Evolutionary conservation across 2,329 filamentous ascomycete species (phyloP).

Genomic region (Thermothelomyces thermophilus): DNA sequence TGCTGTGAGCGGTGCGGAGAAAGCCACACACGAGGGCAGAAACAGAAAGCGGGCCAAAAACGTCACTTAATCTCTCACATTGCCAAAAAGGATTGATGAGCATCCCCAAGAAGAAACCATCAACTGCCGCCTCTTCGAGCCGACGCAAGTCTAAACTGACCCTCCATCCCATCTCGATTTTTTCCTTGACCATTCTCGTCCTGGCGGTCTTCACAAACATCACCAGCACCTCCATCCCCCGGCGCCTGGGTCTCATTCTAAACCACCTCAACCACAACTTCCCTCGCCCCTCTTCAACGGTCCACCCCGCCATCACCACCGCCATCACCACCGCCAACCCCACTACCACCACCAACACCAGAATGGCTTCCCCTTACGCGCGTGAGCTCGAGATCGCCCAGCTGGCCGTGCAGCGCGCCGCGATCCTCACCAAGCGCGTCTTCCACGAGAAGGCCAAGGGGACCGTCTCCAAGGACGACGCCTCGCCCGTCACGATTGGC

Average conservation of each 20-base stretch:
- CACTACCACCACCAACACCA: neutral
- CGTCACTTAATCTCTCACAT: neutral
- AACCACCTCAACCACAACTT: slow-evolving; percentile 4
- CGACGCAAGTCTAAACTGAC: neutral
- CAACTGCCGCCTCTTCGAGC: neutral
- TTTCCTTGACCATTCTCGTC: slow-evolving; percentile 2
- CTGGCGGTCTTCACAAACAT: slow-evolving; percentile 7
- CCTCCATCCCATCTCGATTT: neutral
- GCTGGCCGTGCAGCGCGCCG: slow-evolving; percentile 72
- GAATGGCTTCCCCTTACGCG: slow-evolving; percentile 44
- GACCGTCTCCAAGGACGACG: slow-evolving; percentile 23
- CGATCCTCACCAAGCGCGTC: slow-evolving; percentile 42
- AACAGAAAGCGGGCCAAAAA: neutral
- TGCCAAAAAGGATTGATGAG: neutral
- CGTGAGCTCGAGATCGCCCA: slow-evolving; percentile 73
- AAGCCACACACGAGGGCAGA: neutral
- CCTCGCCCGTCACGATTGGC: slow-evolving; percentile 47
- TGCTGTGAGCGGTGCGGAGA: neutral
- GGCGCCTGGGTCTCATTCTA: slow-evolving; percentile 7
- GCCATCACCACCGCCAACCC: neutral
- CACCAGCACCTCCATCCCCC: neutral
- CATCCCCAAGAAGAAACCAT: neutral
- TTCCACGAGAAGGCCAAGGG: slow-evolving; percentile 28
- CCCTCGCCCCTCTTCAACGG: neutral
- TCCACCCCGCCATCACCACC: neutral